Conservation (phyloP, 2,329 filamentous ascomycete species). For the Shiraia bambusicola region DNA sequence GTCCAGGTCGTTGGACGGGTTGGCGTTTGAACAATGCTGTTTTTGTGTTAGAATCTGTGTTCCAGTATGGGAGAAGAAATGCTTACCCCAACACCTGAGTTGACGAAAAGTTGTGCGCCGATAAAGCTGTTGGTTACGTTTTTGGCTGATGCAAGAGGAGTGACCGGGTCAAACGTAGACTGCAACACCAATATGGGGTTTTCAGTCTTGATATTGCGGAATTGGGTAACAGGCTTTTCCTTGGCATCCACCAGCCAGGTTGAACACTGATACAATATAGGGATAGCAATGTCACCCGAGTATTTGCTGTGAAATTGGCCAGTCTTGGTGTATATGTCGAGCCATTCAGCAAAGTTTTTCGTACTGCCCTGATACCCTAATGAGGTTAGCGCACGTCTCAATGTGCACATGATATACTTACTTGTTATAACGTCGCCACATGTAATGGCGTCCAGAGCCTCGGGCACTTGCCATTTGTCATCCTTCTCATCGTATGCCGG, state of each 20-base stretch:
- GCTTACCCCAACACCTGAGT: not conserved
- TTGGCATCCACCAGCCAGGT: conserved; percentile 7
- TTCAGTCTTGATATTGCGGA: conserved; percentile 6
- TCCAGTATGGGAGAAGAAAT: too few relatives aligned
- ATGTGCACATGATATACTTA: not conserved
- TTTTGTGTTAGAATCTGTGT: too few relatives aligned
- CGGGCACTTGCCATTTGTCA: too few relatives aligned
- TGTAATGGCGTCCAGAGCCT: not conserved
- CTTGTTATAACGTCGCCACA: not conserved
- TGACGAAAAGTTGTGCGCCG: not conserved
- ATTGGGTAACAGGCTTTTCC: conserved; percentile 6
- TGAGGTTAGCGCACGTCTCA: conserved; percentile 1
- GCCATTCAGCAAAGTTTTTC: conserved; percentile 1
- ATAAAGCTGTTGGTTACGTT: conserved; percentile 1
- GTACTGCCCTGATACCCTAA: not conserved
- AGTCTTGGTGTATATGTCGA: not conserved
- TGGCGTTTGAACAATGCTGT: conserved; percentile 2
- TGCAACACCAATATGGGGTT: conserved; percentile 9
- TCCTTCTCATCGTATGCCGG: too few relatives aligned
- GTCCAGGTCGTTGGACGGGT: conserved; percentile 1
- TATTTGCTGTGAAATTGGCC: conserved; percentile 1
- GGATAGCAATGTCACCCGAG: not conserved
- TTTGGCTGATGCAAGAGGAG: conserved; percentile 2
- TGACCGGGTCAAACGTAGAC: conserved; percentile 3
- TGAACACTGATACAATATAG: conserved; percentile 2